Conservation (phyloP, 768 basidiomycete species). For the Russula griseocarnosa region DNA sequence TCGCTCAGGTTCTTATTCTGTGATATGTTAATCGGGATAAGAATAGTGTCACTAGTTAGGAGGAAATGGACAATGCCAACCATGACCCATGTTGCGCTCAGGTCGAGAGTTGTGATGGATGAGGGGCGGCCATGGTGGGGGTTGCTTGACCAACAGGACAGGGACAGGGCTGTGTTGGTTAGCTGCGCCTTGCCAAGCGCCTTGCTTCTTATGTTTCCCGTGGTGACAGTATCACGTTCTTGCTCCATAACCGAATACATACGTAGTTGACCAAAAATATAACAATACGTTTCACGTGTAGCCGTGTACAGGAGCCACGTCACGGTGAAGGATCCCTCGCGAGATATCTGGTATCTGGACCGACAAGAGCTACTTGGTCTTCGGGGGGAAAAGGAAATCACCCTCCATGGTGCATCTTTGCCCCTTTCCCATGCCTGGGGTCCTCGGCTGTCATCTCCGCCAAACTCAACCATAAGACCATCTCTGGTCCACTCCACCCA, state of each 20-base stretch:
- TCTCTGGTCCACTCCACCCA: constrained; percentile 90
- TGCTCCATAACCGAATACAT: neutral
- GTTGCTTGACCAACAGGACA: neutral
- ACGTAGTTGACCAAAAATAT: too few relatives aligned
- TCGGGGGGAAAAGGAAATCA: constrained; percentile 58
- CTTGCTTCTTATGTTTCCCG: neutral
- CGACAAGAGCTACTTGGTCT: constrained; percentile 13
- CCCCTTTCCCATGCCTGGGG: constrained; percentile 86
- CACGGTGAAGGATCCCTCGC: too few relatives aligned
- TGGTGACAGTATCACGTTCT: neutral
- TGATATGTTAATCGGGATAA: neutral
- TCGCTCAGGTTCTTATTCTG: constrained; percentile 72
- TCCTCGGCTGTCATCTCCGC: constrained; percentile 69
- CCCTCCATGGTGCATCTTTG: constrained; percentile 75
- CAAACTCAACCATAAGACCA: constrained; percentile 84
- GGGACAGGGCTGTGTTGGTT: neutral
- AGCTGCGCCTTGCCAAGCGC: too few relatives aligned
- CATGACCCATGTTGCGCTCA: constrained; percentile 61
- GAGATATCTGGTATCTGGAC: neutral
- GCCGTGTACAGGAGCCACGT: too few relatives aligned
- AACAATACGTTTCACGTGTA: too few relatives aligned
- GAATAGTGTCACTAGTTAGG: neutral
- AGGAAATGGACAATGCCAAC: constrained; percentile 37
- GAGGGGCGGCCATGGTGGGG: constrained; percentile 59
- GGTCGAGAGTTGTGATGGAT: constrained; percentile 53